Conservation (phyloP, 345 rosid species). For the Salix exigua region DNA sequence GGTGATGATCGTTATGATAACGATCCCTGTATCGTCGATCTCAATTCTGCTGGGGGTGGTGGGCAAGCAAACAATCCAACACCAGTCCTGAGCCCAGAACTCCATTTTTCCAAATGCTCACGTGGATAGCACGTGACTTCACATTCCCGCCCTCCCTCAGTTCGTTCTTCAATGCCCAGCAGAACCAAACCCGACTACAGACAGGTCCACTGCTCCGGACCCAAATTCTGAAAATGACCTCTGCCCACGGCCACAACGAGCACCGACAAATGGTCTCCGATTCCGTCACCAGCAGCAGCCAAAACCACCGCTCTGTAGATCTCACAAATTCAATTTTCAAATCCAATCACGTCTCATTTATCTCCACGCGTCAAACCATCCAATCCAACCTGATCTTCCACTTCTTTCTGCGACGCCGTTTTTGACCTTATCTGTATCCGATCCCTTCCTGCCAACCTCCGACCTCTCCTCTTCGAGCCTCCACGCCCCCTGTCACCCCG, state of each 20-base stretch:
- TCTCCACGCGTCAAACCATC: conserved; percentile 77
- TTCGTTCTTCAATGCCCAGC: background rate
- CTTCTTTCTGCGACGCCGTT: conserved; percentile 66
- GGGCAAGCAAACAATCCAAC: background rate
- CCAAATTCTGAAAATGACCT: conserved; percentile 31
- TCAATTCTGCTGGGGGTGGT: background rate
- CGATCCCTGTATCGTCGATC: background rate
- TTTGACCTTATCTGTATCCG: conserved; percentile 88
- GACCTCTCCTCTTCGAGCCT: conserved; percentile 61
- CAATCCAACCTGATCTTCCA: conserved; percentile 89
- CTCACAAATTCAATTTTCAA: conserved; percentile 75
- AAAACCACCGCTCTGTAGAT: conserved; percentile 34
- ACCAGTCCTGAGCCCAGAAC: background rate
- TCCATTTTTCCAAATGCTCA: background rate
- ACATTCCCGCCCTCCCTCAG: background rate
- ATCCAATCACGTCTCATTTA: conserved; percentile 79
- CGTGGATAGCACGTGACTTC: background rate
- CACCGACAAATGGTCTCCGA: conserved; percentile 14
- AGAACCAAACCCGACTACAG: background rate
- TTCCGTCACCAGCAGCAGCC: conserved; percentile 52
- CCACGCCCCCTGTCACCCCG: conserved; percentile 54
- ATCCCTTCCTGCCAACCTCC: conserved; percentile 78
- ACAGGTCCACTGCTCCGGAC: too few relatives aligned
- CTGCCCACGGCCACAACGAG: conserved; percentile 19
- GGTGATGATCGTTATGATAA: background rate